Base-by-base conservation (phyloP, 1,284 basidiomycete genomes). In the Marasmius oreades region DNA sequence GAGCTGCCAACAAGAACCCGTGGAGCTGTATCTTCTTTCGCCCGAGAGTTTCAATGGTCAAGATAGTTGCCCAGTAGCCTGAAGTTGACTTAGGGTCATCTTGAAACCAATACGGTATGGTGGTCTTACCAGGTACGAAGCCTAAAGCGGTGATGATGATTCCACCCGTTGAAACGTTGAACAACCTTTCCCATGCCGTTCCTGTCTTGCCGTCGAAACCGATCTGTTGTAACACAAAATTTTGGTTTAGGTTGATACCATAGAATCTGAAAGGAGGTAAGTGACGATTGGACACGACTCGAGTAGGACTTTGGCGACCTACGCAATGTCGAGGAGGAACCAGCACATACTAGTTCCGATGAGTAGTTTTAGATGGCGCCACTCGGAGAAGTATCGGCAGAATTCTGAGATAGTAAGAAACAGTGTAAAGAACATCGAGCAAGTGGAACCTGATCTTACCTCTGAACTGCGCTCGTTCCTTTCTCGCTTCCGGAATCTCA, bases 171-270 rank as follows among this genome's bases (percentile, higher is more conserved):
- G 82, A 77, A 50, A 88, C 74, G 56, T 81, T 81, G 77, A 85
- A 86, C 11, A 89, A 73, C 37, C 79, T 75, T 51, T 82, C 69
- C 86, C 85, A 89, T 5, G 82, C 72, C 1, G 79, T 75, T 5
- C 85, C 85, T 0, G 67, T 66, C 48, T 60, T 70, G 6, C 85
- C 86, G 55, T 75, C 85, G 59, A 78, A 88, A 3, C 85, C 85
- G 22, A 89, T 88, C 65, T 84, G 76, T 62, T 84, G 73, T 6
- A 89, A 75, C 12, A 89, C 88, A 62, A 89, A 84, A 63, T 85
- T 86, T 62, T 87, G 82, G 75, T 92, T 92, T 45, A 91, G 73
- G 70, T 90, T 90, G 72, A 90, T 87, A 2, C 89, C 88, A 68
- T 90, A 88, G 69, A 88, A 88, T 0, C 81, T 85, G 55, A 45